These are phyloP conservation scores for Passalora sequoiae DNA, from an alignment of 2,329 filamentous ascomycete genomes.

Conservation along the genomic window DNA sequence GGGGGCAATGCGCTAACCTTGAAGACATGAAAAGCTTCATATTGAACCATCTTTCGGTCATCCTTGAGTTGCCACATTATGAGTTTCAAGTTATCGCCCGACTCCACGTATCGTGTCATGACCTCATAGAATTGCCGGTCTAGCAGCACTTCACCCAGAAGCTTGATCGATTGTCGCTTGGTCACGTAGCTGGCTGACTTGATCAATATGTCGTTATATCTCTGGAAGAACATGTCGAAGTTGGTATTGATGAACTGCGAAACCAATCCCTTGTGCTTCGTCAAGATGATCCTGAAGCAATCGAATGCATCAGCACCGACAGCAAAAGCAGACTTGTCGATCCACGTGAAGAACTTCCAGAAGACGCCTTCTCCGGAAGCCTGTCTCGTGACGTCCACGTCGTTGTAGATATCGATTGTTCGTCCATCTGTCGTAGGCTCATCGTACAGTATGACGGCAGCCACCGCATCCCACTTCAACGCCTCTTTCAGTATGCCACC, in stretches of 20 bases:
- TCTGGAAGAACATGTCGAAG: slow-evolving; percentile 87
- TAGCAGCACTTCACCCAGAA: slow-evolving; percentile 88
- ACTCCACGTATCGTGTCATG: slow-evolving; percentile 96
- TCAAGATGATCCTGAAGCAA: slow-evolving; percentile 90
- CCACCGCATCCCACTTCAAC: slow-evolving; percentile 83
- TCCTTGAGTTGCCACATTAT: slow-evolving; percentile 96
- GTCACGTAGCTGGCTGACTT: slow-evolving; percentile 96
- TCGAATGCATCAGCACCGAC: slow-evolving; percentile 96
- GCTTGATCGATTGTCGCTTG: slow-evolving; percentile 95
- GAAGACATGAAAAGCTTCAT: slow-evolving; percentile 98
- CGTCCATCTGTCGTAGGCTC: slow-evolving; percentile 70
- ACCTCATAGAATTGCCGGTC: slow-evolving; percentile 96
- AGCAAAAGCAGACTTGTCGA: slow-evolving; percentile 93
- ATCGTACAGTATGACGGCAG: slow-evolving; percentile 88
- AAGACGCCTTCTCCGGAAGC: slow-evolving; percentile 82
- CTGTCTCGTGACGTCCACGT: slow-evolving; percentile 67
- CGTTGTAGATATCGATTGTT: slow-evolving; percentile 59
- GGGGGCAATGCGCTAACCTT: slow-evolving; percentile 57
- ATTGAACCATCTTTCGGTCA: slow-evolving; percentile 98
- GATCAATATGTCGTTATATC: slow-evolving; percentile 81
- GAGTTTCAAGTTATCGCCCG: slow-evolving; percentile 91
- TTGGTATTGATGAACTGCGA: slow-evolving; percentile 83
- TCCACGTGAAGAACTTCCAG: slow-evolving; percentile 96
- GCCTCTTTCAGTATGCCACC: slow-evolving; percentile 86
- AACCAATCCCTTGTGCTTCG: slow-evolving; percentile 86